Conservation (phyloP, 768 basidiomycete species). For the Russula compacta region DNA sequence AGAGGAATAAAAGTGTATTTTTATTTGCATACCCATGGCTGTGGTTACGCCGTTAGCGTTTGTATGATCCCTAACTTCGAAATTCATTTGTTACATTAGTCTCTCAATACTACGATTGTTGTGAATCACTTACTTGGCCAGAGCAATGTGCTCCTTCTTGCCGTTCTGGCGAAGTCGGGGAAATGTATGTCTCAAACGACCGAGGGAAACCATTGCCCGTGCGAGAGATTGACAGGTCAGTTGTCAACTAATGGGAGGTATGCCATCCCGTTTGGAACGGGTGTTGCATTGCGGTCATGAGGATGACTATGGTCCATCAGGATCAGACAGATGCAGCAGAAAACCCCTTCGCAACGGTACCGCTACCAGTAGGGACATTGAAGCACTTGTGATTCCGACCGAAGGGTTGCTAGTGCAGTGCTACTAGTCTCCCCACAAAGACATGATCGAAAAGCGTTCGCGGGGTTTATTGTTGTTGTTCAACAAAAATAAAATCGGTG, state of each 20-base stretch:
- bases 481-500: too few relatives aligned
- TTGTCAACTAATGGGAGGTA: conserved; percentile 1
- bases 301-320: conserved; percentile 13
- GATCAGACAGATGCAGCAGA: too few relatives aligned
- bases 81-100: conserved; percentile 2
- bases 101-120: conserved; percentile 8
- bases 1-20: conserved; percentile 15
- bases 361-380: too few relatives aligned
- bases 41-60: conserved; percentile 11
- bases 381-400: too few relatives aligned
- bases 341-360: too few relatives aligned
- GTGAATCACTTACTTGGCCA: neutral
- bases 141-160: neutral
- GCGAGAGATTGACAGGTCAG: neutral
- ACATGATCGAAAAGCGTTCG: too few relatives aligned
- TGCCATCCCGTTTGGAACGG: conserved; percentile 1
- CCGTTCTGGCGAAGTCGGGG: neutral
- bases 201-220: neutral
- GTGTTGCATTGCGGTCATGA: conserved; percentile 9
- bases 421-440: too few relatives aligned
- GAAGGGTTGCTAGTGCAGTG: too few relatives aligned
- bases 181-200: neutral
- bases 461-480: too few relatives aligned
- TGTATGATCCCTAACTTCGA: conserved; percentile 18
- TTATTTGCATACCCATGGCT: conserved; percentile 11